Conservation (phyloP, 1,284 basidiomycete species). For the Sanghuangporus sanghuang region DNA sequence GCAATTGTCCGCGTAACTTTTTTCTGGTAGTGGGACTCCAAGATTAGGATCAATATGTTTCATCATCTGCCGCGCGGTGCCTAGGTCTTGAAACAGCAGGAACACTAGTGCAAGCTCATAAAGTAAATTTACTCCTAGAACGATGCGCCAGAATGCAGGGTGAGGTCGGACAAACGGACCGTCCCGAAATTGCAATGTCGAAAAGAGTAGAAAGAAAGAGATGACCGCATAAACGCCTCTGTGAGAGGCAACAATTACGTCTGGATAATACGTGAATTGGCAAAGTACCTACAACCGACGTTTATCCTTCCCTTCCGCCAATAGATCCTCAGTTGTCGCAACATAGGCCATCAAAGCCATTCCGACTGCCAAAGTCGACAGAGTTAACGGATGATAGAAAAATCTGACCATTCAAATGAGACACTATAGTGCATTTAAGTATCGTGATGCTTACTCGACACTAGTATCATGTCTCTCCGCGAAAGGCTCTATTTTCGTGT, state of each 20-base stretch:
- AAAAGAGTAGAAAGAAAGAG: slow-evolving; percentile 68
- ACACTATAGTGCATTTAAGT: background rate
- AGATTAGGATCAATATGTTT: slow-evolving; percentile 65
- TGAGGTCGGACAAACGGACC: slow-evolving; percentile 75
- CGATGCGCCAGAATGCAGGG: slow-evolving; percentile 70
- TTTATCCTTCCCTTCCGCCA: slow-evolving; percentile 76
- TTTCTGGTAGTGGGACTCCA: slow-evolving; percentile 72
- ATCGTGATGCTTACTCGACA: slow-evolving; percentile 54
- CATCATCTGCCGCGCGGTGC: slow-evolving; percentile 75
- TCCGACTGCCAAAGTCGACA: slow-evolving; percentile 62
- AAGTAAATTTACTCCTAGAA: slow-evolving; percentile 72
- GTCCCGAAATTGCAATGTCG: slow-evolving; percentile 81
- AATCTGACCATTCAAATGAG: slow-evolving; percentile 43
- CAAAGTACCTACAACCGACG: slow-evolving; percentile 56
- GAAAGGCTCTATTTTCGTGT: slow-evolving; percentile 75
- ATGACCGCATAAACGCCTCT: slow-evolving; percentile 71
- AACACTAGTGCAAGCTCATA: slow-evolving; percentile 80
- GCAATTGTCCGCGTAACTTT: slow-evolving; percentile 79
- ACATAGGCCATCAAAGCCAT: slow-evolving; percentile 69
- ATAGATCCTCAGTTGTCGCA: slow-evolving; percentile 71
- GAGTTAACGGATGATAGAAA: slow-evolving; percentile 76
- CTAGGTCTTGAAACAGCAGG: slow-evolving; percentile 76
- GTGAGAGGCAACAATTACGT: slow-evolving; percentile 5
- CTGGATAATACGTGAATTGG: slow-evolving; percentile 7
- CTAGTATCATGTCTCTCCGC: slow-evolving; percentile 77